Evolutionary conservation across 768 basidiomycete genomes (phyloP).

Genomic region (Lactarius sp.): DNA sequence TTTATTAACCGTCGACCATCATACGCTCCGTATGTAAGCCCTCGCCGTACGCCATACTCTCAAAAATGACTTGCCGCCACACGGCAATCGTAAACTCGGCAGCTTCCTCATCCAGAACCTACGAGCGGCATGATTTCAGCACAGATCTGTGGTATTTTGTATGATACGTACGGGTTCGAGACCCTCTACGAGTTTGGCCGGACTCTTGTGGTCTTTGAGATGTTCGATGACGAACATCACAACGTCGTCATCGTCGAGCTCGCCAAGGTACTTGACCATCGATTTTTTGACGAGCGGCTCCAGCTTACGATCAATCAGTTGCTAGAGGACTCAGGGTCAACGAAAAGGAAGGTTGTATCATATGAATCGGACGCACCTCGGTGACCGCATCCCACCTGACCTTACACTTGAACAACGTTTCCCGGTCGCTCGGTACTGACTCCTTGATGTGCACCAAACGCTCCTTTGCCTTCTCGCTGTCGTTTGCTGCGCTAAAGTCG

Average conservation of each 20-base stretch:
- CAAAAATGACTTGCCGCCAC: constrained; percentile 92
- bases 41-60: constrained; percentile 90
- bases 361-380: constrained; percentile 52
- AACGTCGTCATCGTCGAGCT: constrained; percentile 89
- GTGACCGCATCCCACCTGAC: constrained; percentile 89
- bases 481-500: constrained; percentile 81
- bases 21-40: constrained; percentile 82
- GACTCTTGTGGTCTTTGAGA: constrained; percentile 83
- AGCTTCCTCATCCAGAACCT: constrained; percentile 95
- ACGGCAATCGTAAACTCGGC: constrained; percentile 67
- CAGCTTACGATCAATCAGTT: constrained; percentile 78
- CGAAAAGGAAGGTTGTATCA: background rate
- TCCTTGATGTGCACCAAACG: constrained; percentile 71
- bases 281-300: constrained; percentile 77
- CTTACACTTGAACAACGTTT: constrained; percentile 74
- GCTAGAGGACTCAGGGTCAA: constrained; percentile 39
- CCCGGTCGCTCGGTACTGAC: constrained; percentile 72
- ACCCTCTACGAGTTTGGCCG: constrained; percentile 82
- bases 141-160: background rate
- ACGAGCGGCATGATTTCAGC: background rate
- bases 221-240: constrained; percentile 93
- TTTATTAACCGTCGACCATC: constrained; percentile 57
- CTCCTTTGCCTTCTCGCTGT: constrained; percentile 72
- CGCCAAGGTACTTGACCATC: constrained; percentile 86
- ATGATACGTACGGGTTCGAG: constrained; percentile 73